phyloP scores from a whole-genome alignment of 495 filamentous ascomycete genomes.

The Penicillium malachiteum region DNA sequence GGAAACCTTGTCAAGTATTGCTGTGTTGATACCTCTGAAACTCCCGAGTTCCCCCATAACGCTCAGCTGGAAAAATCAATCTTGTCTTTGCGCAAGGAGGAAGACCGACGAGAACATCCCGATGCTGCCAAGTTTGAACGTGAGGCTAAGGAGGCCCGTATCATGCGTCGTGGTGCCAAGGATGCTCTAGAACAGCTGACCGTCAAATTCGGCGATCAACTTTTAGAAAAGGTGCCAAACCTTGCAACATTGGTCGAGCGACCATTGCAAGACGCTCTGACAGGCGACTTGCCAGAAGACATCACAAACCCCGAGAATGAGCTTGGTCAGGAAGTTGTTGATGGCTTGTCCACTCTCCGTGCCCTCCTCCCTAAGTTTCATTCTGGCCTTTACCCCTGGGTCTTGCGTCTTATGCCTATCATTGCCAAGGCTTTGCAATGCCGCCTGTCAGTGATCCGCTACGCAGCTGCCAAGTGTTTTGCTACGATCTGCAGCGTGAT shows the following conservation, averaged over 20 bases:
- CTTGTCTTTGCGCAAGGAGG: constrained; percentile 90
- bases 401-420: constrained; percentile 79
- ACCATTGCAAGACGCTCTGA: constrained; percentile 72
- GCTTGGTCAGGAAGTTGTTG: constrained; percentile 87
- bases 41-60: constrained; percentile 86
- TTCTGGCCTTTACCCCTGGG: constrained; percentile 67
- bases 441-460: constrained; percentile 84
- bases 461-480: constrained; percentile 95
- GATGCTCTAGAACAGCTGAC: constrained; percentile 89
- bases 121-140: constrained; percentile 85
- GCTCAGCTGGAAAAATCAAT: constrained; percentile 72
- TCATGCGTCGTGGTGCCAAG: constrained; percentile 89
- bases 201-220: constrained; percentile 67
- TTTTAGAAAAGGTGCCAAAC: constrained; percentile 79
- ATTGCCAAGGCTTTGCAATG: constrained; percentile 84
- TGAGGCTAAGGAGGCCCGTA: constrained; percentile 80
- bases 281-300: constrained; percentile 66
- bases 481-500: constrained; percentile 97
- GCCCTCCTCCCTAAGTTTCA: constrained; percentile 85
- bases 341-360: constrained; percentile 88
- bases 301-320: constrained; percentile 66
- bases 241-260: constrained; percentile 75
- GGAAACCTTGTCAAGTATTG: constrained; percentile 93
- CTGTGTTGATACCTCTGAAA: constrained; percentile 95
- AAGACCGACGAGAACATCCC: constrained; percentile 88